phyloP scores from a whole-genome alignment of 495 filamentous ascomycete species.

The Aspergillus taichungensis region DNA sequence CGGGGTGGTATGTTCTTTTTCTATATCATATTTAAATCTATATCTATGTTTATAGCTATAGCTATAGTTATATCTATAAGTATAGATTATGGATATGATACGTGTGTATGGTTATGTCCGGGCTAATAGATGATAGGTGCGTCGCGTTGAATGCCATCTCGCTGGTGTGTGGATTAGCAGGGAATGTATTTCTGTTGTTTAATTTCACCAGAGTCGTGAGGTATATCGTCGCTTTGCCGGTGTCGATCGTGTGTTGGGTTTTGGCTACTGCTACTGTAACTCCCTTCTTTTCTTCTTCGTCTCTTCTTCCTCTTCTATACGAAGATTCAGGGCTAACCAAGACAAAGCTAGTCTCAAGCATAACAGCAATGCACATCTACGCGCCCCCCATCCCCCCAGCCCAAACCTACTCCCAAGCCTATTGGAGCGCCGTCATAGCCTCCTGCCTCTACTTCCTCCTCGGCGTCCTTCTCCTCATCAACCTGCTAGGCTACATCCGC shows the following conservation, averaged over 20 bases:
- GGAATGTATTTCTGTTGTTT: slow-evolving; percentile 64
- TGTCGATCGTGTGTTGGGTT: slow-evolving; percentile 62
- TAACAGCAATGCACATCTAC: slow-evolving; percentile 51
- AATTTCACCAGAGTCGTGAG: slow-evolving; percentile 78
- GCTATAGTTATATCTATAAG: too few species aligned
- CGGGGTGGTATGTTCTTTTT: slow-evolving; percentile 36
- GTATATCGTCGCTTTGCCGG: slow-evolving; percentile 66
- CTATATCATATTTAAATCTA: too few species aligned
- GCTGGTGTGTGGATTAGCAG: slow-evolving; percentile 55
- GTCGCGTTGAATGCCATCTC: slow-evolving; percentile 56
- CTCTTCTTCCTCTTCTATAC: too few species aligned
- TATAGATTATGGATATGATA: too few species aligned
- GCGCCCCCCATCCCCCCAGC: slow-evolving; percentile 46
- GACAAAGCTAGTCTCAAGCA: slow-evolving; percentile 50
- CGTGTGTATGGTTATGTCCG: neutral
- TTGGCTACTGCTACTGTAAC: slow-evolving; percentile 56
- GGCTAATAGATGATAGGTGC: slow-evolving; percentile 21
- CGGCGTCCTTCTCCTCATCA: slow-evolving; percentile 57
- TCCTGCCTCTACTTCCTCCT: slow-evolving; percentile 56
- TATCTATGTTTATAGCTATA: too few species aligned
- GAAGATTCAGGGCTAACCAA: neutral
- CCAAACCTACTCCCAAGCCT: slow-evolving; percentile 63
- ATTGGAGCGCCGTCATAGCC: slow-evolving; percentile 69
- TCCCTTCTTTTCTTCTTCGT: neutral
- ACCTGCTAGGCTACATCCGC: slow-evolving; percentile 69